Conservation (phyloP, 345 rosid species). For the Salix koriyanagi region DNA sequence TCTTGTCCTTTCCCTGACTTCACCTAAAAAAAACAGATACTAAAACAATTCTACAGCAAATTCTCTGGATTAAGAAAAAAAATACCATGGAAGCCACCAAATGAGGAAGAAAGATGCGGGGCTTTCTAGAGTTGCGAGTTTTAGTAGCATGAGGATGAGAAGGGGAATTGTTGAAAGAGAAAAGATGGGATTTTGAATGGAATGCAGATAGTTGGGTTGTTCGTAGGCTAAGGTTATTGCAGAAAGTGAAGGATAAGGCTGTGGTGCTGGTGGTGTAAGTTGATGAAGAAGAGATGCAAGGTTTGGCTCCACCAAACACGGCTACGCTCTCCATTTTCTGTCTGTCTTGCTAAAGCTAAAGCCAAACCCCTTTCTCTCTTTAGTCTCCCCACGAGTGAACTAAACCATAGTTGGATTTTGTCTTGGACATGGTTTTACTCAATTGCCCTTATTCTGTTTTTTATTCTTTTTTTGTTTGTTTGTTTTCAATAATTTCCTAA, state of each 20-base stretch:
- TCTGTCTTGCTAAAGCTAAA: background rate
- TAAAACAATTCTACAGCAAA: background rate
- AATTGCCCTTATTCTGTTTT: background rate
- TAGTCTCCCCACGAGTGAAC: background rate
- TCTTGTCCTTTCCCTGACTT: background rate
- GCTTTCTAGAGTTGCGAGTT: constrained; percentile 35
- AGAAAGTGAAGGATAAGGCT: constrained; percentile 16
- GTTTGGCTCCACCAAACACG: constrained; percentile 17
- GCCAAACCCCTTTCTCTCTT: background rate
- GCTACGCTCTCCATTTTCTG: constrained; percentile 34
- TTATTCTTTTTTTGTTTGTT: background rate
- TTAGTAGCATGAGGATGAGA: constrained; percentile 26
- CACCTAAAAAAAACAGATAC: background rate
- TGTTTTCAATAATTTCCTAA: background rate
- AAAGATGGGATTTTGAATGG: constrained; percentile 47
- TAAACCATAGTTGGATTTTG: background rate
- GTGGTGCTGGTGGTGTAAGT: constrained; percentile 1
- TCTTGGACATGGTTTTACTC: background rate
- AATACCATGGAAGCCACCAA: constrained; percentile 77
- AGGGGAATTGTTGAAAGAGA: constrained; percentile 31
- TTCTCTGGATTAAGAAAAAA: background rate
- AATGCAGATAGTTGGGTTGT: constrained; percentile 43
- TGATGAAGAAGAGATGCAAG: constrained; percentile 12
- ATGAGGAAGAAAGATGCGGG: constrained; percentile 75
- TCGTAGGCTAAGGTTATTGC: constrained; percentile 23